Conservation (phyloP, 768 basidiomycete genomes). For the Podaxis mareebaensis region DNA sequence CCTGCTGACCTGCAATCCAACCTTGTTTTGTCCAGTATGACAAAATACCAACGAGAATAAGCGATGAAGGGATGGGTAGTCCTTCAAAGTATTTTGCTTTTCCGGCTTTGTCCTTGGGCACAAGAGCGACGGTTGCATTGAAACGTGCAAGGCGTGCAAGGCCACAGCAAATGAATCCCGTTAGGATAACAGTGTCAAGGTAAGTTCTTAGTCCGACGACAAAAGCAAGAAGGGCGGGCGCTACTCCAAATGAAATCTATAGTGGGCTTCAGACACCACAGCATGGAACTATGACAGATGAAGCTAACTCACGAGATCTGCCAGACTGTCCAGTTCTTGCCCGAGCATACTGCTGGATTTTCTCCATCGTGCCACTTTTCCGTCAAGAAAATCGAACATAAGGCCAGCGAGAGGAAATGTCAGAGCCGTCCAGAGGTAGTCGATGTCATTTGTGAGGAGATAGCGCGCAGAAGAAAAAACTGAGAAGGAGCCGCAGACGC, state of each 20-base stretch:
- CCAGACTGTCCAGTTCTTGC: conserved; percentile 95
- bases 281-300: conserved; percentile 5
- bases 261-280: conserved; percentile 12
- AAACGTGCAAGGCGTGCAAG: conserved; percentile 96
- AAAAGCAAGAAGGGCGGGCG: conserved; percentile 92
- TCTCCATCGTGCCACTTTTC: conserved; percentile 97
- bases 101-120: conserved; percentile 84
- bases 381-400: conserved; percentile 97
- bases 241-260: conserved; percentile 97
- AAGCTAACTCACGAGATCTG: conserved; percentile 74
- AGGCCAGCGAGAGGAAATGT: conserved; percentile 88
- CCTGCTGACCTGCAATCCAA: conserved; percentile 79
- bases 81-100: conserved; percentile 97
- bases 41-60: conserved; percentile 76
- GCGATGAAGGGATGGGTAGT: conserved; percentile 91
- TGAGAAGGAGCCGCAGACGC: conserved; percentile 95
- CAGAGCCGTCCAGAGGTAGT: conserved; percentile 86
- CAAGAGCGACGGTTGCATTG: conserved; percentile 95
- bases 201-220: conserved; percentile 88
- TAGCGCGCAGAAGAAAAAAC: conserved; percentile 93
- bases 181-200: conserved; percentile 84
- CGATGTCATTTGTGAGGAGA: conserved; percentile 74
- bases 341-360: conserved; percentile 94
- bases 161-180: conserved; percentile 93
- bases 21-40: conserved; percentile 83